Evolutionary conservation across 1,139 yeast genomes (phyloP), one percentile per base, ranked within the genome.

Genomic region (Arxiozyma slooffiae): DNA sequence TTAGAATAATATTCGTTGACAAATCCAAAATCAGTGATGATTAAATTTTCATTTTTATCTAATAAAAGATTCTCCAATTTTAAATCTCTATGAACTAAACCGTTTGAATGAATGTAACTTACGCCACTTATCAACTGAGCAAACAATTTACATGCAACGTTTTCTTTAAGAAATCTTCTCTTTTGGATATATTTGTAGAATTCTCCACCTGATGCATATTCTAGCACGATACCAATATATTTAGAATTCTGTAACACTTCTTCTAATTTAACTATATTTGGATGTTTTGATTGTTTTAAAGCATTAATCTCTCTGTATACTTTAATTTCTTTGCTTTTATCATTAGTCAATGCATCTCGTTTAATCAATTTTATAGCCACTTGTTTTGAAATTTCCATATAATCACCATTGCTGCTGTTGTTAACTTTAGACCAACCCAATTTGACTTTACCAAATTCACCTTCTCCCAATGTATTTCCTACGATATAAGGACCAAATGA

Each of bases 191-290:
- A 88, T 66, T 90, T 96, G 63, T 92, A 92, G 55, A 92, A 78
- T 68, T 92, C 99, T 48, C 99, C 99, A 20, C 97, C 97, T 1
- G 95, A 84, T 7, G 97, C 97, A 68, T 90, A 92, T 64, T 92
- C 97, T 54, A 92, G 73, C 1, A 94, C 97, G 37, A 92, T 94
- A 24, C 98, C 98, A 55, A 94, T 90, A 67, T 92, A 90, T 66
- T 87, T 86, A 52, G 95, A 97, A 65, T 88, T 85, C 67, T 90
- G 95, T 70, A 94, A 76, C 34, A 92, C 97, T 64, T 92, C 97
- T 52, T 89, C 96, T 52, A 94, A 72, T 58, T 82, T 80, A 48
- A 92, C 96, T 60, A 92, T 89, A 68, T 94, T 92, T 30, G 98
- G 97, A 69, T 92, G 99, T 51, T 84, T 80, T 53, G 92, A 75